These are phyloP conservation scores for Onygena corvina DNA, from an alignment of 2,329 filamentous ascomycete species.

Conservation along the genomic window DNA sequence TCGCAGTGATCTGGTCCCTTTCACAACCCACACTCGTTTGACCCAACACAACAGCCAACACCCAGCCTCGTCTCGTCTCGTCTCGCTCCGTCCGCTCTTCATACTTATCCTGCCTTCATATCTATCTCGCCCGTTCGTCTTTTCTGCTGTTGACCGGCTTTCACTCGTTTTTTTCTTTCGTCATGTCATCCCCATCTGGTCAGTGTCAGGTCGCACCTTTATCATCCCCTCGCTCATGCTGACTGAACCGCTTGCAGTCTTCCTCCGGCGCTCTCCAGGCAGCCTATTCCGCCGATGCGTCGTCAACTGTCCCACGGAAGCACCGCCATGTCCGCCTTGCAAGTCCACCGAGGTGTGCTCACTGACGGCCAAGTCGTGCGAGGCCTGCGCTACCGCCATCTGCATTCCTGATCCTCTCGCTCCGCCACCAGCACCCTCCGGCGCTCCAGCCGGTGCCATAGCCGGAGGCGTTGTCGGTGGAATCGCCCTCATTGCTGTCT, in stretches of 20 bases:
- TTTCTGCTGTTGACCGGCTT: not conserved
- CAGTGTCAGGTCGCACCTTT: not conserved
- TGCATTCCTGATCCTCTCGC: constrained; percentile 35
- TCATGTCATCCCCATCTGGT: not conserved
- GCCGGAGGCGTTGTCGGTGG: constrained; percentile 85
- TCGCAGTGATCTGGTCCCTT: not conserved
- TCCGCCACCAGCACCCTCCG: constrained; percentile 23
- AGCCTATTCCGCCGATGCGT: constrained; percentile 46
- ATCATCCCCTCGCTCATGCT: not conserved
- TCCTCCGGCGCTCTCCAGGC: not conserved
- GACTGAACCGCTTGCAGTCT: not conserved
- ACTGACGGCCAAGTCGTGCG: constrained; percentile 48
- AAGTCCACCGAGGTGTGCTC: constrained; percentile 45
- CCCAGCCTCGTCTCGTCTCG: constrained; percentile 3
- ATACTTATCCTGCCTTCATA: not conserved
- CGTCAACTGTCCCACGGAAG: constrained; percentile 41
- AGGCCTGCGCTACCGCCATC: constrained; percentile 45
- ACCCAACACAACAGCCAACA: not conserved
- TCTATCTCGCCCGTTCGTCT: not conserved
- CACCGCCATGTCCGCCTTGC: constrained; percentile 52
- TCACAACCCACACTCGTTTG: constrained; percentile 2
- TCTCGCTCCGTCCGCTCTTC: too few relatives aligned
- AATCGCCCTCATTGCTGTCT: constrained; percentile 57
- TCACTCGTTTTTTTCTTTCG: not conserved
- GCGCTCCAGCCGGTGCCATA: constrained; percentile 69